phyloP scores from a whole-genome alignment of 164 flowering plant species.

The Vitis vinifera region DNA sequence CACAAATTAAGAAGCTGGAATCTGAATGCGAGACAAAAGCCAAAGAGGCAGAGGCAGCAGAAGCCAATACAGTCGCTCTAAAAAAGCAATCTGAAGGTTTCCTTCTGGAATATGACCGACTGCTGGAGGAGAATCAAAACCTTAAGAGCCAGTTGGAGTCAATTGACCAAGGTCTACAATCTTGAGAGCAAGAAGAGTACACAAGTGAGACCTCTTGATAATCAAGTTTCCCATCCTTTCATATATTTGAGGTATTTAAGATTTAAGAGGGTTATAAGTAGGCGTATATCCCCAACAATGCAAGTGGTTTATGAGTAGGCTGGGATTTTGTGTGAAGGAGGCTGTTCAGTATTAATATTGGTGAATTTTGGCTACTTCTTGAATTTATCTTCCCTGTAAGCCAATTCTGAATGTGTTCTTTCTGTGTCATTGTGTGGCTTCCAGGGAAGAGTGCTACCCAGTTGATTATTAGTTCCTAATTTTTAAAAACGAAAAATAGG shows the following conservation, averaged over 20 bases:
- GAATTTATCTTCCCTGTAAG: no score
- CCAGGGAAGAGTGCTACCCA: no score
- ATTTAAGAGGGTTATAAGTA: neutral
- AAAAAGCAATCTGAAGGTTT: constrained; percentile 36
- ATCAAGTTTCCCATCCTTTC: neutral
- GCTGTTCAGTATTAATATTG: no score
- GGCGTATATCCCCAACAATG: no score
- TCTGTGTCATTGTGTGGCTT: no score
- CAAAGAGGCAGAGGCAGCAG: constrained; percentile 22
- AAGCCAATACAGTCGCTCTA: constrained; percentile 31
- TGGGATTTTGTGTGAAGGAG: no score
- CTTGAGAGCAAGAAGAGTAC: constrained; percentile 22
- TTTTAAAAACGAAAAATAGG: no score
- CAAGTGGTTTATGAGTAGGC: no score
- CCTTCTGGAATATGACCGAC: constrained; percentile 34
- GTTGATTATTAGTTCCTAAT: no score
- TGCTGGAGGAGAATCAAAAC: constrained; percentile 40
- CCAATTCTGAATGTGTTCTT: no score
- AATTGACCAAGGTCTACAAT: constrained; percentile 8
- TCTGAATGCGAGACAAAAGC: constrained; percentile 32
- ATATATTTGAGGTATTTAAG: no score
- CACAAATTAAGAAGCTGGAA: constrained; percentile 35
- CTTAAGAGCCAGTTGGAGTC: constrained; percentile 32
- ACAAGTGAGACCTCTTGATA: neutral
- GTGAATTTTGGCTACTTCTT: no score